Percentiles rank a stretch among this genome's conserved stretches.
These are phyloP conservation scores for Erysimum cheiranthoides DNA, from an alignment of 345 rosid genomes.

Conservation along the genomic window DNA sequence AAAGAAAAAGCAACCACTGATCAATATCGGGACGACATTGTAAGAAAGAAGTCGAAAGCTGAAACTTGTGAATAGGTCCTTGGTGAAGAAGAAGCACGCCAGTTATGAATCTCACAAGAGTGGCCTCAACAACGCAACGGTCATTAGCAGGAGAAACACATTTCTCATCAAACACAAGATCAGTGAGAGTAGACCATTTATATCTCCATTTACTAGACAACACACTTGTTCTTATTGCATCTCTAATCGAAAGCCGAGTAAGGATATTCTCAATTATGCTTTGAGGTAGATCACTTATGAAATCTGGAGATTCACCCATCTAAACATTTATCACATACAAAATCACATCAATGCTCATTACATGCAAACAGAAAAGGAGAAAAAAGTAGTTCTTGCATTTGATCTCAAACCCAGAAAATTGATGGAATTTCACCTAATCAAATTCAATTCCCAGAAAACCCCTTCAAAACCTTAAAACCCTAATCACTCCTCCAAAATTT, in stretches of 20 bases:
- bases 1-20: conserved; percentile 94
- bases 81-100: conserved; percentile 79
- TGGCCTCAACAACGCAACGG: conserved; percentile 45
- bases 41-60: conserved; percentile 63
- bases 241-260: conserved; percentile 64
- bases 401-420: background rate
- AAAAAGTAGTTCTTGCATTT: conserved; percentile 9
- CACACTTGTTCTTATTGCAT: conserved; percentile 79
- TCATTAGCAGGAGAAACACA: conserved; percentile 53
- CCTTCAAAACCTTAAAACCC: conserved; percentile 8
- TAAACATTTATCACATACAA: conserved; percentile 2
- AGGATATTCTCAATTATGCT: conserved; percentile 82
- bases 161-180: conserved; percentile 77
- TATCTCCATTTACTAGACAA: conserved; percentile 87
- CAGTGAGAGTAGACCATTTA: conserved; percentile 69
- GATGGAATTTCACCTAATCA: background rate
- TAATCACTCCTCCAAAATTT: background rate
- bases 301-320: conserved; percentile 65
- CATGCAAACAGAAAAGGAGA: background rate
- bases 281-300: conserved; percentile 78
- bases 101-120: conserved; percentile 67
- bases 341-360: background rate
- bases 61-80: conserved; percentile 90
- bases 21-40: conserved; percentile 80
- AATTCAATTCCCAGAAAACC: conserved; percentile 25